Conservation (phyloP, 306 rosid species). For the Crataegus laevigata region DNA sequence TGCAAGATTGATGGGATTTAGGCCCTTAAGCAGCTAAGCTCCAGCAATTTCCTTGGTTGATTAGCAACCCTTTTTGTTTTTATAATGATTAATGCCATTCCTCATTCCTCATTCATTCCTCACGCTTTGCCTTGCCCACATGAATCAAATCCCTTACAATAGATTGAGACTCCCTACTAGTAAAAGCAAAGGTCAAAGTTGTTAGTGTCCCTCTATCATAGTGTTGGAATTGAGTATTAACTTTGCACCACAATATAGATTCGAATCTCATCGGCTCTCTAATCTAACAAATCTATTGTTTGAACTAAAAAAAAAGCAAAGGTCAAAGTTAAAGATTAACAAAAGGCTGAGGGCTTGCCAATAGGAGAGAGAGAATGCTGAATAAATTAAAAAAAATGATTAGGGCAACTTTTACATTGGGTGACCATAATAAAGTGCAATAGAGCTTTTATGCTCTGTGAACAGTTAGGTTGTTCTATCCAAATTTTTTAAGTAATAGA, state of each 20-base stretch:
- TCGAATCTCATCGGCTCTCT: accelerated
- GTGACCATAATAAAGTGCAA: too few species aligned
- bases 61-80: not conserved
- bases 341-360: not conserved
- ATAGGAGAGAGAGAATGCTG: not conserved
- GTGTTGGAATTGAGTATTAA: accelerated
- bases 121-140: not conserved
- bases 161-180: not conserved
- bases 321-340: not conserved
- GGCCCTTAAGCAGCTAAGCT: not conserved
- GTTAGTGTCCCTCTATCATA: too few species aligned
- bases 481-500: not conserved
- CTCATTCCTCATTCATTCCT: not conserved
- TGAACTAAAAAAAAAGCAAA: too few species aligned
- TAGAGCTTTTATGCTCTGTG: not conserved
- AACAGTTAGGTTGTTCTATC: accelerated
- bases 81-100: not conserved
- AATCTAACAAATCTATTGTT: too few species aligned
- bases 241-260: accelerated
- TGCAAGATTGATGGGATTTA: not conserved
- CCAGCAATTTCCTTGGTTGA: not conserved
- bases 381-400: too few species aligned
- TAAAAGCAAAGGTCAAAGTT: not conserved
- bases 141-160: not conserved
- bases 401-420: too few species aligned